Conservation (phyloP, 805 yeast species). For the Metschnikowia lunata region DNA sequence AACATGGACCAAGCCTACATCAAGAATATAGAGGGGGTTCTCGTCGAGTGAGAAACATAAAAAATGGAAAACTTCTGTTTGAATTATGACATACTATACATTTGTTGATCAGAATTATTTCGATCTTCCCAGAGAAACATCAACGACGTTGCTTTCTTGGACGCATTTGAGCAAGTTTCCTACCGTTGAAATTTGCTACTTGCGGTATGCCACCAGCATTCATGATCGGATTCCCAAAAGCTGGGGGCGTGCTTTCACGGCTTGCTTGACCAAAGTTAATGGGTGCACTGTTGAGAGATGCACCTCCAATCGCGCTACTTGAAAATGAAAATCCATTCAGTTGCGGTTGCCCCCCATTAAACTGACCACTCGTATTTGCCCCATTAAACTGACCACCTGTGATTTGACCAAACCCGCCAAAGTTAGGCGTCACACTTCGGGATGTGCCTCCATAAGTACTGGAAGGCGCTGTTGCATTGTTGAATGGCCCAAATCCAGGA, state of each 20-base stretch:
- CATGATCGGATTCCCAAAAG: slow-evolving; percentile 12
- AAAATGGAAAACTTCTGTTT: too few species aligned
- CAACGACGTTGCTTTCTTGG: slow-evolving; percentile 19
- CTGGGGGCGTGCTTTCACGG: slow-evolving; percentile 16
- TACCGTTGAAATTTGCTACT: slow-evolving; percentile 15
- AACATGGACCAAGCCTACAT: too few species aligned
- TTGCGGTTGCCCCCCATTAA: slow-evolving; percentile 2
- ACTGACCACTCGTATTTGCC: slow-evolving; percentile 1
- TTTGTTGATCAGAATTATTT: too few species aligned
- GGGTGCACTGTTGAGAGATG: slow-evolving; percentile 13
- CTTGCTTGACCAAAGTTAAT: slow-evolving; percentile 16
- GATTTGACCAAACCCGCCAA: slow-evolving; percentile 7
- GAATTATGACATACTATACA: too few species aligned
- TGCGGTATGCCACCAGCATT: slow-evolving; percentile 19
- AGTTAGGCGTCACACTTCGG: slow-evolving; percentile 7
- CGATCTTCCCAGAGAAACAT: too few species aligned
- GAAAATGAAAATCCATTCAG: slow-evolving; percentile 13
- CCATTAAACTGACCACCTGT: slow-evolving; percentile 1
- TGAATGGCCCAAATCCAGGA: slow-evolving; percentile 3
- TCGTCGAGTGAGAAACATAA: too few species aligned
- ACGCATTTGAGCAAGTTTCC: slow-evolving; percentile 34
- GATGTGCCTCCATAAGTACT: slow-evolving; percentile 8
- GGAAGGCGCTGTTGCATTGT: slow-evolving; percentile 5
- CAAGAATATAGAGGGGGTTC: too few species aligned
- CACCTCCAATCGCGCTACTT: slow-evolving; percentile 8